Conservation (phyloP, 2,329 filamentous ascomycete species). For the Aspergillus sergii region DNA sequence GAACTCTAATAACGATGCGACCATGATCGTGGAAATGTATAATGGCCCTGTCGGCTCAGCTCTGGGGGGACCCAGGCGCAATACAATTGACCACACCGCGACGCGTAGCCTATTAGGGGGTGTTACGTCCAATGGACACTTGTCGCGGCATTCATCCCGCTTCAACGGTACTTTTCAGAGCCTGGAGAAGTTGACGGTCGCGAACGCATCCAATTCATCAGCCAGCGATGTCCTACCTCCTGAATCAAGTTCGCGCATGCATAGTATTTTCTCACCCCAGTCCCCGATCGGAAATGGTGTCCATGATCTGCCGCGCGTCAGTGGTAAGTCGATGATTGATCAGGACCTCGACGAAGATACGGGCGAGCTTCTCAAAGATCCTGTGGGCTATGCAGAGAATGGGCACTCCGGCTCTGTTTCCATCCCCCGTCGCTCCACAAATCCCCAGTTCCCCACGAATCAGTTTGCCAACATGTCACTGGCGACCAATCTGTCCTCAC, state of each 20-base stretch:
- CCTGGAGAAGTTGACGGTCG: conserved; percentile 59
- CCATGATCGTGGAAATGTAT: conserved; percentile 59
- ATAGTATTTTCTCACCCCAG: conserved; percentile 63
- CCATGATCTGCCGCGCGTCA: conserved; percentile 53
- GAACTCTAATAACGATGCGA: conserved; percentile 62
- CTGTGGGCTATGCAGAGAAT: conserved; percentile 70
- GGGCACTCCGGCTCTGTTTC: conserved; percentile 52
- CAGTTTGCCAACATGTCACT: conserved; percentile 72
- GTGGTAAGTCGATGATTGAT: conserved; percentile 65
- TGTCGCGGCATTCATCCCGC: conserved; percentile 58
- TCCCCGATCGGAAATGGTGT: conserved; percentile 61
- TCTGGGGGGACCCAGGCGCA: conserved; percentile 45
- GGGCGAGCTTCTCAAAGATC: conserved; percentile 63
- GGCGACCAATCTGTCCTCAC: conserved; percentile 64
- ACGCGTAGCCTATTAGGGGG: conserved; percentile 36
- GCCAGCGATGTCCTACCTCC: conserved; percentile 55
- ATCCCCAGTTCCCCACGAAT: conserved; percentile 69
- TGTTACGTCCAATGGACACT: conserved; percentile 41
- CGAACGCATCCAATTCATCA: conserved; percentile 46
- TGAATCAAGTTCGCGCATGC: conserved; percentile 52
- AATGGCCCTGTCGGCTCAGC: conserved; percentile 41
- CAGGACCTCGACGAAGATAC: conserved; percentile 67
- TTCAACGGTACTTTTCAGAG: conserved; percentile 65
- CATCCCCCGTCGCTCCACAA: conserved; percentile 66
- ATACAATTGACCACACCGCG: conserved; percentile 56